These are phyloP conservation scores for Monosporascus sp. DNA, from an alignment of 2,329 filamentous ascomycete genomes.

Conservation along the genomic window DNA sequence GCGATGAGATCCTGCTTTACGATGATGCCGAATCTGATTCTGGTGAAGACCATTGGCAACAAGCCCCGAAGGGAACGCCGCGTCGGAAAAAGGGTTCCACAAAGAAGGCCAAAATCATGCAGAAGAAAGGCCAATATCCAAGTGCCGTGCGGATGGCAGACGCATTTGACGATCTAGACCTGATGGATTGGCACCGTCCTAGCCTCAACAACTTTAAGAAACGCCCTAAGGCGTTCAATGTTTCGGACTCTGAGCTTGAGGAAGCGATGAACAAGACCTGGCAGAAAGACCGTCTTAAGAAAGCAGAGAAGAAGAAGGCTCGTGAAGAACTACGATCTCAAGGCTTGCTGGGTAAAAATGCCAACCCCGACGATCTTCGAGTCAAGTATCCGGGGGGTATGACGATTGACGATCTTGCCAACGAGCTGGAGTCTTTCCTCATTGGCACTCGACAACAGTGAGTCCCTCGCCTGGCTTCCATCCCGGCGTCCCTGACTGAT, in stretches of 20 bases:
- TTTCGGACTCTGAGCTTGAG: slow-evolving; percentile 65
- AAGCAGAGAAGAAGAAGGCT: slow-evolving; percentile 64
- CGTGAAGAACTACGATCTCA: slow-evolving; percentile 64
- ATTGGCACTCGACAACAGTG: slow-evolving; percentile 58
- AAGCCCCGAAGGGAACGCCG: slow-evolving; percentile 15
- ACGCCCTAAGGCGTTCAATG: slow-evolving; percentile 51
- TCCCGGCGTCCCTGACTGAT: no score
- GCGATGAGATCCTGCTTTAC: slow-evolving; percentile 54
- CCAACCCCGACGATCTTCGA: slow-evolving; percentile 54
- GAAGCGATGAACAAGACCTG: slow-evolving; percentile 53
- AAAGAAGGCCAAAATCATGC: slow-evolving; percentile 18
- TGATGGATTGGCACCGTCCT: slow-evolving; percentile 76
- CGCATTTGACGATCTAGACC: slow-evolving; percentile 66
- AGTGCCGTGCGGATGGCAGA: slow-evolving; percentile 40
- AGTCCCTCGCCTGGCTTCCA: slow-evolving; percentile 19
- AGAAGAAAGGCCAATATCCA: slow-evolving; percentile 29
- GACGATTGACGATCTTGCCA: slow-evolving; percentile 62
- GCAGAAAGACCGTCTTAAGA: slow-evolving; percentile 66
- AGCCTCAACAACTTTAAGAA: slow-evolving; percentile 62
- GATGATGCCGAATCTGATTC: slow-evolving; percentile 39
- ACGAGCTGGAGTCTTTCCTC: slow-evolving; percentile 70
- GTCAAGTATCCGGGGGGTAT: slow-evolving; percentile 72
- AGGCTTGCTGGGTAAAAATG: slow-evolving; percentile 59
- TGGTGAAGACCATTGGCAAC: slow-evolving; percentile 22
- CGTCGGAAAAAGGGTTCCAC: slow-evolving; percentile 22